Evolutionary conservation across 2,329 filamentous ascomycete genomes (phyloP).

Genomic region (Onygenales sp.): DNA sequence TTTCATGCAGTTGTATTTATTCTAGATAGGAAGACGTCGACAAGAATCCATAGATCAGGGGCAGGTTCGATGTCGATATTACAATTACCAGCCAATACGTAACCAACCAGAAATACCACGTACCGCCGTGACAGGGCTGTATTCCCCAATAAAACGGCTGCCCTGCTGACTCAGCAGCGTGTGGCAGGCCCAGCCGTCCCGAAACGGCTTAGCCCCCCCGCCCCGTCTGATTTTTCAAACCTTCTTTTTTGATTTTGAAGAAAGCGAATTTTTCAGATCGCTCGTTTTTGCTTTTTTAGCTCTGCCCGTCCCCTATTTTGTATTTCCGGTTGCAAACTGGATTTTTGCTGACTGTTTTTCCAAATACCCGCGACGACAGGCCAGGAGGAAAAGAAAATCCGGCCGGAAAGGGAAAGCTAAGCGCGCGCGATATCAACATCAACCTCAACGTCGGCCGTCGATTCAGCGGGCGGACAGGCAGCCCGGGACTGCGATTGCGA

Average conservation of each 20-base stretch:
- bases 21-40: too few relatives aligned
- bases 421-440: too few relatives aligned
- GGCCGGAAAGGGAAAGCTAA: too few relatives aligned
- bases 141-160: not conserved
- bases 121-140: not conserved
- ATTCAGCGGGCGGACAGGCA: too few relatives aligned
- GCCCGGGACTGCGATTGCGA: too few relatives aligned
- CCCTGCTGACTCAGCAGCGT: not conserved
- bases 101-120: not conserved
- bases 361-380: too few relatives aligned
- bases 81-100: too few relatives aligned
- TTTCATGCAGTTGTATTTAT: too few relatives aligned
- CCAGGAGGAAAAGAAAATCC: too few relatives aligned
- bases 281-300: not conserved
- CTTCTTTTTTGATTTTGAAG: not conserved
- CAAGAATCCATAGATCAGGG: too few relatives aligned
- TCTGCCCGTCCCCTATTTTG: not conserved
- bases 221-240: slow-evolving; percentile 1
- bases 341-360: not conserved
- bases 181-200: not conserved
- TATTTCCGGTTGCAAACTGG: not conserved
- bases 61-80: too few relatives aligned
- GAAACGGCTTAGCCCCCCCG: not conserved
- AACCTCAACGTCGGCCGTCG: too few relatives aligned
- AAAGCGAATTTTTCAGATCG: not conserved